Base-by-base conservation (phyloP, 1,284 basidiomycete genomes). In the Fomitopsis pinicola region DNA sequence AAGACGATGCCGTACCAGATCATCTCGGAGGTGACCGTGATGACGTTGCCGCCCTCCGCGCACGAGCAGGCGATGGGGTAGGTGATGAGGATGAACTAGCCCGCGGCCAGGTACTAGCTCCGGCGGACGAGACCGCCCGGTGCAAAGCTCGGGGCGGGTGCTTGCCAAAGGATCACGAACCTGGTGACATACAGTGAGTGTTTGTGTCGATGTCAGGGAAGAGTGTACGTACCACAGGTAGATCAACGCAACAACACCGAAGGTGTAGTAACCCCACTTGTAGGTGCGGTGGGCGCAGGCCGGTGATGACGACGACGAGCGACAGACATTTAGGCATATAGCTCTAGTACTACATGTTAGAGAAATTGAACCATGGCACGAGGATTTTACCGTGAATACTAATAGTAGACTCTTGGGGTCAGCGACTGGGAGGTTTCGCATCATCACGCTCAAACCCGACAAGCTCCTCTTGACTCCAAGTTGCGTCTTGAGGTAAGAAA, bases 1-100 rank as follows among this genome's bases (percentile, higher is more conserved):
- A 69, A 86, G 67, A 86, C 85, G 55, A 84, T 73, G 61, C 83
- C 84, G 69, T 85, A 86, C 72, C 82, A 85, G 59, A 82, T 70
- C 77, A 77, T 77, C 67, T 76, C 80, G 58, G 71, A 70, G 36
- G 75, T 73, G 12, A 78, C 75, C 0, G 71, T 66, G 64, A 82
- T 82, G 38, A 69, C 72, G 66, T 83, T 79, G 15, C 73, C 69
- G 10, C 80, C 81, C 59, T 82, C 81, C 0, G 75, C 73, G 12
- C 79, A 66, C 38, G 76, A 79, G 78, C 80, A 81, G 44, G 68
- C 72, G 57, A 78, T 72, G 10, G 76, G 76, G 71, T 85, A 85
- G n/a, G 84, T 67, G 61, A 82, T 64, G 77, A 80, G 81, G 60
- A 84, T 75, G 70, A 82, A 77, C 3, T 78, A 77, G 22, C 66